Percentiles rank a stretch among this genome's conserved stretches.
Conservation (phyloP, 2,329 filamentous ascomycete genomes). For the Calycina marina region DNA sequence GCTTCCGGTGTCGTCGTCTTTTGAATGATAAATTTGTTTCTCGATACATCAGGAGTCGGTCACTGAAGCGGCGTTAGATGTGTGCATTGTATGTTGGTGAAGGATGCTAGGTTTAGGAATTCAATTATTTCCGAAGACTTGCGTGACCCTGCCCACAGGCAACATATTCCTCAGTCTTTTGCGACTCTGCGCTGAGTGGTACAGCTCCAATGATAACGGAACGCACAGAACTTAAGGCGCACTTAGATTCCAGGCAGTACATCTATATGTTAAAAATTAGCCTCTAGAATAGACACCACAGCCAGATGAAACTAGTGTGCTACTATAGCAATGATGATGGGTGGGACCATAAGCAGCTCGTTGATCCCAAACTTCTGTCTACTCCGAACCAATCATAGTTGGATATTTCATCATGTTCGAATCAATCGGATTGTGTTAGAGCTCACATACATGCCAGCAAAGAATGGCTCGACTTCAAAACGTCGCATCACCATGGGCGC, state of each 20-base stretch:
- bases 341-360: conserved; percentile 53
- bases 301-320: no score
- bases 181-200: conserved; percentile 27
- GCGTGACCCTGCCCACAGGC: no score
- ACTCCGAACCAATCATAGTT: no score
- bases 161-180: no score
- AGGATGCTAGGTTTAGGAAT: conserved; percentile 25
- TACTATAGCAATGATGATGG: conserved; percentile 60
- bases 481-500: conserved; percentile 48
- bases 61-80: no score
- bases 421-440: no score
- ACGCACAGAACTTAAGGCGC: conserved; percentile 40
- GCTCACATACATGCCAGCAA: conserved; percentile 54
- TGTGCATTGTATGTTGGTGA: conserved; percentile 37
- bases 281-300: conserved; percentile 11
- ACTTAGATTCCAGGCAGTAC: conserved; percentile 2
- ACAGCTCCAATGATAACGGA: conserved; percentile 33
- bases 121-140: conserved; percentile 27
- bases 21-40: conserved; percentile 23
- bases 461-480: conserved; percentile 61
- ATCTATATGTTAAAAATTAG: not conserved
- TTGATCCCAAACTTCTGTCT: conserved; percentile 55
- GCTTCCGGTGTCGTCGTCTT: conserved; percentile 36
- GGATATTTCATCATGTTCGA: no score
- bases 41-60: conserved; percentile 27